Conservation (phyloP, 805 yeast genomes). For the Candida incommunis region DNA sequence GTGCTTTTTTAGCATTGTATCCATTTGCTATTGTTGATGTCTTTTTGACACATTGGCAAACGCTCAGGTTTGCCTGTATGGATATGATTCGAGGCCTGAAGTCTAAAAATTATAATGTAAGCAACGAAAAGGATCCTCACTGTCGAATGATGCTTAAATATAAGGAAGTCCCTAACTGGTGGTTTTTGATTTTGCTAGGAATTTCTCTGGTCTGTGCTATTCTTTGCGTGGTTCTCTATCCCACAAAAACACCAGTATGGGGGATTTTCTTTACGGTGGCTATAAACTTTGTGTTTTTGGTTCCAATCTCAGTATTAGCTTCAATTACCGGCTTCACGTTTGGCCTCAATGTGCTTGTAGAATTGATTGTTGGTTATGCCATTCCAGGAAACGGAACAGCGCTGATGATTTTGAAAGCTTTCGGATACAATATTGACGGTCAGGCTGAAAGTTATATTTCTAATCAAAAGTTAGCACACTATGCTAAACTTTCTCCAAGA, state of each 20-base stretch:
- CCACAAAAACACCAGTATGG: constrained; percentile 56
- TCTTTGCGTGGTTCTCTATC: constrained; percentile 45
- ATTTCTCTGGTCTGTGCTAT: constrained; percentile 40
- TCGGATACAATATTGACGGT: constrained; percentile 43
- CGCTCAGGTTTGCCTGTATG: constrained; percentile 16
- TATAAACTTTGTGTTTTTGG: constrained; percentile 34
- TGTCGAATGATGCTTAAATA: constrained; percentile 36
- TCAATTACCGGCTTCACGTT: constrained; percentile 38
- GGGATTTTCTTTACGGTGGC: constrained; percentile 39
- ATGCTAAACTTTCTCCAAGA: constrained; percentile 20
- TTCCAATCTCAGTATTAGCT: constrained; percentile 36
- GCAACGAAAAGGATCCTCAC: constrained; percentile 4
- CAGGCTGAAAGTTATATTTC: constrained; percentile 51
- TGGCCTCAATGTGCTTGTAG: constrained; percentile 44
- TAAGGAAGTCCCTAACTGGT: constrained; percentile 63
- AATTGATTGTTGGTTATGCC: constrained; percentile 45
- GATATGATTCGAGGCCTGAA: not conserved
- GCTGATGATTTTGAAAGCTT: constrained; percentile 35
- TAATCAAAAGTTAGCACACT: constrained; percentile 42
- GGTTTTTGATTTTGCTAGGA: constrained; percentile 40
- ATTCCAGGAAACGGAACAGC: constrained; percentile 43
- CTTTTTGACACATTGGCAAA: constrained; percentile 5
- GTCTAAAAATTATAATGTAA: constrained; percentile 4
- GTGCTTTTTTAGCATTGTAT: constrained; percentile 40
- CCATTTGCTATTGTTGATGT: constrained; percentile 39